Evolutionary conservation across 805 yeast genomes (phyloP).

Genomic region (Yarrowia yakushimensis): DNA sequence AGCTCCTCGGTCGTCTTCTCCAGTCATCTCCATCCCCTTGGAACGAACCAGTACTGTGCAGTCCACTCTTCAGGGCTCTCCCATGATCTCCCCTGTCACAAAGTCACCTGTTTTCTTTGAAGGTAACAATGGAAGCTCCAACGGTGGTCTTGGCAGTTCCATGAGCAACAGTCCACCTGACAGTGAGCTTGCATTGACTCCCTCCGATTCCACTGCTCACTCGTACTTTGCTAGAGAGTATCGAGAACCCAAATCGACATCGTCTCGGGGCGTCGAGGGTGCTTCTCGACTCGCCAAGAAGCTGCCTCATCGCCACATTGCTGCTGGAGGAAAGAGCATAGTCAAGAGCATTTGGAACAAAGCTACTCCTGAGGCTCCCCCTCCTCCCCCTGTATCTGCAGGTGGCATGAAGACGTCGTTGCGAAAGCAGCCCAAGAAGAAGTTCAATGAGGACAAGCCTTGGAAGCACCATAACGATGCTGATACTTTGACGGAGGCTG

Average conservation of each 20-base stretch:
- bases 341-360: conserved; percentile 12
- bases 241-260: not conserved
- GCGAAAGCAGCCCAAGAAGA: conserved; percentile 42
- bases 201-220: conserved; percentile 14
- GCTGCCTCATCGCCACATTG: conserved; percentile 8
- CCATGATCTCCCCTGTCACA: not conserved
- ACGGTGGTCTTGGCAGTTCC: not conserved
- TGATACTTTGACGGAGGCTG: conserved; percentile 46
- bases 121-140: not conserved
- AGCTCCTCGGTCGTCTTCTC: conserved; percentile 2
- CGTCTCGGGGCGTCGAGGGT: not conserved
- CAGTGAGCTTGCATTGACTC: conserved; percentile 6
- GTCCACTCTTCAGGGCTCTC: not conserved
- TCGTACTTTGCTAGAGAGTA: conserved; percentile 17
- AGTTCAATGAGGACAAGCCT: conserved; percentile 84
- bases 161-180: not conserved
- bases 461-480: conserved; percentile 82
- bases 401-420: conserved; percentile 32
- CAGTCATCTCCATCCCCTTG: not conserved
- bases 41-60: conserved; percentile 4
- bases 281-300: conserved; percentile 2
- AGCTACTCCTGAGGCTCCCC: conserved; percentile 3
- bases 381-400: not conserved
- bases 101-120: conserved; percentile 14
- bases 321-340: conserved; percentile 12